Conservation (phyloP, 495 filamentous ascomycete genomes). For the Penicillium subrubescens region DNA sequence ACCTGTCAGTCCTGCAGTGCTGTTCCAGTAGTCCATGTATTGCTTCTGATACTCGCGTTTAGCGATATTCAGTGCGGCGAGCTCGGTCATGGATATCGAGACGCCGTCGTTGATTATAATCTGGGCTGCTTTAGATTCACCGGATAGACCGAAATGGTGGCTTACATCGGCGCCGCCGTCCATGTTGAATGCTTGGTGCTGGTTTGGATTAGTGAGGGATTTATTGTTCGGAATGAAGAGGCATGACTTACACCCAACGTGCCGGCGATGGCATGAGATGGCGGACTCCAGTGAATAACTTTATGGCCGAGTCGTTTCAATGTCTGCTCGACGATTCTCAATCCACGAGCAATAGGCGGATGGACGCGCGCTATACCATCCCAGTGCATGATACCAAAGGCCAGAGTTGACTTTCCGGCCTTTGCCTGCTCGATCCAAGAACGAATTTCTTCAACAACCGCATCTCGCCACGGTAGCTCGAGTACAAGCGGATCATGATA, state of each 20-base stretch:
- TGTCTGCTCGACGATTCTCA: constrained; percentile 53
- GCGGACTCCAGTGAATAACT: constrained; percentile 61
- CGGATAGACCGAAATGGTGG: constrained; percentile 54
- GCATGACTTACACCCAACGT: constrained; percentile 34
- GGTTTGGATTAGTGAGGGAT: constrained; percentile 3
- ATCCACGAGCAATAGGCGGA: constrained; percentile 57
- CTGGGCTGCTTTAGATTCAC: constrained; percentile 51
- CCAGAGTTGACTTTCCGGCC: constrained; percentile 36
- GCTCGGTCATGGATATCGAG: constrained; percentile 44
- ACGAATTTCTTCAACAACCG: constrained; percentile 47
- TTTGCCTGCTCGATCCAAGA: constrained; percentile 40
- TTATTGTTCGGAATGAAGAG: not conserved
- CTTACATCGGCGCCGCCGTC: constrained; percentile 54
- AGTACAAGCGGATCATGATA: constrained; percentile 61
- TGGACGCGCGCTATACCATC: constrained; percentile 52
- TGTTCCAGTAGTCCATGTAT: constrained; percentile 73
- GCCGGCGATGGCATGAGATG: constrained; percentile 42
- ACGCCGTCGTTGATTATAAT: constrained; percentile 27
- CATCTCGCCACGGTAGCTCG: constrained; percentile 65
- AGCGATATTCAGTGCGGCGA: constrained; percentile 57
- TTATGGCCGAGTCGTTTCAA: constrained; percentile 58
- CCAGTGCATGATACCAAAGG: constrained; percentile 55
- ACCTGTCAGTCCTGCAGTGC: constrained; percentile 52
- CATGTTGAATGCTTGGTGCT: constrained; percentile 40
- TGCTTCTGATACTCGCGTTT: constrained; percentile 62